These are phyloP conservation scores for Batrachochytrium dendrobatidis DNA, from an alignment of 371 early-diverging fungal species.

Conservation along the genomic window DNA sequence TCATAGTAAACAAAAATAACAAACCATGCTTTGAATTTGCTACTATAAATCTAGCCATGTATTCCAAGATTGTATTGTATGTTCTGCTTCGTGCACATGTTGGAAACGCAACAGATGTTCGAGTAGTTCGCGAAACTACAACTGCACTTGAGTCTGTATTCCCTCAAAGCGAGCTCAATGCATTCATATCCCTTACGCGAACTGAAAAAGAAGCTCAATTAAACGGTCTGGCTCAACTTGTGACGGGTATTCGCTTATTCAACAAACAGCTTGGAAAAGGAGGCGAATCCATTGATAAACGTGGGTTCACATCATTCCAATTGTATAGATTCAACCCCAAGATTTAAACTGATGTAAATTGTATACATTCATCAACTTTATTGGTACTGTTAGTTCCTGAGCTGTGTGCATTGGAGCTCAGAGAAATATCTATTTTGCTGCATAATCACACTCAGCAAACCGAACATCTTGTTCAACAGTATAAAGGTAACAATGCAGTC, in stretches of 20 bases:
- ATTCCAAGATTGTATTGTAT: constrained; percentile 46
- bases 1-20: background rate
- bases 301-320: constrained; percentile 15
- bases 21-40: background rate
- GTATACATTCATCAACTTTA: too few species aligned
- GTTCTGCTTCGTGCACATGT: constrained; percentile 37
- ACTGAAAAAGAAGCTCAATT: constrained; percentile 47
- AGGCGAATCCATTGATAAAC: constrained; percentile 41
- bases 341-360: background rate
- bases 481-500: constrained; percentile 24
- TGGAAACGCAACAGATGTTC: constrained; percentile 41
- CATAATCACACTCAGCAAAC: constrained; percentile 22
- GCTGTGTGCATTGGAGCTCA: constrained; percentile 31
- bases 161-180: constrained; percentile 44
- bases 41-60: constrained; percentile 22
- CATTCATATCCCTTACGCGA: constrained; percentile 38
- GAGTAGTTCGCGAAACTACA: constrained; percentile 49
- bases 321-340: background rate
- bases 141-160: constrained; percentile 52
- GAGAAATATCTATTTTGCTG: constrained; percentile 21
- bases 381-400: constrained; percentile 32
- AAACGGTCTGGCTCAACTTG: constrained; percentile 44
- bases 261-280: constrained; percentile 50
- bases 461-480: constrained; percentile 31
- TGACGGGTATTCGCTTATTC: constrained; percentile 48